Percentiles rank a stretch among this genome's conserved stretches.
These are phyloP conservation scores for Aspergillus coremiiformis DNA, from an alignment of 495 filamentous ascomycete genomes.

Conservation along the genomic window DNA sequence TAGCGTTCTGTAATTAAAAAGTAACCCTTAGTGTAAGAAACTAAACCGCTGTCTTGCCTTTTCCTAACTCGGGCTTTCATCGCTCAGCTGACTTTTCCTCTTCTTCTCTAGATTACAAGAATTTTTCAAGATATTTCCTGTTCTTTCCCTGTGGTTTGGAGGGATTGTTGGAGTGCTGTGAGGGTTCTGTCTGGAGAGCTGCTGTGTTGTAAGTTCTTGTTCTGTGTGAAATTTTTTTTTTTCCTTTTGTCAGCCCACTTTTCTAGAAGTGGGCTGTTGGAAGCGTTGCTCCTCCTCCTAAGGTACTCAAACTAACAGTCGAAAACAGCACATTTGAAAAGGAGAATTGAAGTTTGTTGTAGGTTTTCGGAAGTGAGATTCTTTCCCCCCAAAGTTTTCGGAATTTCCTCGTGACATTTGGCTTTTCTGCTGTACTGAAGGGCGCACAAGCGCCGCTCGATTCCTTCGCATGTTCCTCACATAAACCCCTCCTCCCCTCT, in stretches of 20 bases:
- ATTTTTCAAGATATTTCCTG: constrained; percentile 3
- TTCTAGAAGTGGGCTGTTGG: constrained; percentile 27
- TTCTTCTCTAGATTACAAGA: constrained; percentile 5
- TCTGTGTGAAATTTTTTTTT: constrained; percentile 10
- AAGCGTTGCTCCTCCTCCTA: constrained; percentile 25
- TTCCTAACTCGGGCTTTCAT: constrained; percentile 13
- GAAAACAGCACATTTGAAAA: constrained; percentile 16
- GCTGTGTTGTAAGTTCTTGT: constrained; percentile 8
- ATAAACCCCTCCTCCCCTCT: background rate
- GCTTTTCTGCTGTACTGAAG: background rate
- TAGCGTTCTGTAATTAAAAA: background rate
- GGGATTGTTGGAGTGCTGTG: constrained; percentile 23
- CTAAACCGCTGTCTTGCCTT: constrained; percentile 4
- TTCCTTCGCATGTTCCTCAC: background rate
- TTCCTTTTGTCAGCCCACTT: constrained; percentile 5
- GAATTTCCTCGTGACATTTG: constrained; percentile 5
- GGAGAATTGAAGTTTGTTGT: constrained; percentile 16
- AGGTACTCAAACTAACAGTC: constrained; percentile 32
- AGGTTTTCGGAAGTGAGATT: constrained; percentile 27
- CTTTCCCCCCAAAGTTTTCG: background rate
- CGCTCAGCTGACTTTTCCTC: constrained; percentile 11
- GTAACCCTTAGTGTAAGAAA: constrained; percentile 1
- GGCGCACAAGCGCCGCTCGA: background rate
- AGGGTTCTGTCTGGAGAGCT: constrained; percentile 9
- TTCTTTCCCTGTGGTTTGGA: constrained; percentile 13